Percentiles rank a stretch among this genome's conserved stretches.
Evolutionary conservation across 2,329 filamentous ascomycete genomes (phyloP).

Genomic region (Sclerotinia nivalis): DNA sequence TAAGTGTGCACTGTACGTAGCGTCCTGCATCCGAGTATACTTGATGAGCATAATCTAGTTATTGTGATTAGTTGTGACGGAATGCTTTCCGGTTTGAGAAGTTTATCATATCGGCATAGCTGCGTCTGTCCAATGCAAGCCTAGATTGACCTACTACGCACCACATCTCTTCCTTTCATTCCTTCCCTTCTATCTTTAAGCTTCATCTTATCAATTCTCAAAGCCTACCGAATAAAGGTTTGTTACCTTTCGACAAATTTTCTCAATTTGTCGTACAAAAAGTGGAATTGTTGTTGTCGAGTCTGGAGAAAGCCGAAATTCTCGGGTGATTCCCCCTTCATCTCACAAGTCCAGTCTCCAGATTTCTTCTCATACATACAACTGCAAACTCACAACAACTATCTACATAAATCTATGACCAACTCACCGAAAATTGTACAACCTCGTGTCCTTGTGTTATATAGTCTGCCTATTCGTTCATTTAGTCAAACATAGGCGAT

Average conservation of each 20-base stretch:
- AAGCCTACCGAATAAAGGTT: neutral
- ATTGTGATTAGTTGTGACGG: neutral
- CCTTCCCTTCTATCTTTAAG: neutral
- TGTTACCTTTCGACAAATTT: neutral
- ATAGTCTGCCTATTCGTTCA: constrained; percentile 20
- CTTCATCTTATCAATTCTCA: neutral
- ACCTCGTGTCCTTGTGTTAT: constrained; percentile 19
- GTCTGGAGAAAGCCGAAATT: neutral
- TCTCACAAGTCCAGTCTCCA: constrained; percentile 10
- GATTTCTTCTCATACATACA: neutral
- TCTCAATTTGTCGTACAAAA: neutral
- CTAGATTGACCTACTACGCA: neutral
- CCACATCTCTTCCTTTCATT: neutral
- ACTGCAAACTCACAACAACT: neutral
- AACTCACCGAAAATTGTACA: constrained; percentile 10
- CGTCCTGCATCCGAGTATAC: neutral
- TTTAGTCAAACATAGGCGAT: constrained; percentile 2
- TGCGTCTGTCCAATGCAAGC: neutral
- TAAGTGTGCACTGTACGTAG: neutral
- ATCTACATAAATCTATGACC: constrained; percentile 6
- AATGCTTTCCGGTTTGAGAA: neutral
- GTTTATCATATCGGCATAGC: neutral
- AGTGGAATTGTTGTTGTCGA: neutral
- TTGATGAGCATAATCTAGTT: neutral
- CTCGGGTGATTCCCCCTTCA: constrained; percentile 8